Conservation (phyloP, 2,329 filamentous ascomycete genomes). For the Coleophoma eucalyptorum region DNA sequence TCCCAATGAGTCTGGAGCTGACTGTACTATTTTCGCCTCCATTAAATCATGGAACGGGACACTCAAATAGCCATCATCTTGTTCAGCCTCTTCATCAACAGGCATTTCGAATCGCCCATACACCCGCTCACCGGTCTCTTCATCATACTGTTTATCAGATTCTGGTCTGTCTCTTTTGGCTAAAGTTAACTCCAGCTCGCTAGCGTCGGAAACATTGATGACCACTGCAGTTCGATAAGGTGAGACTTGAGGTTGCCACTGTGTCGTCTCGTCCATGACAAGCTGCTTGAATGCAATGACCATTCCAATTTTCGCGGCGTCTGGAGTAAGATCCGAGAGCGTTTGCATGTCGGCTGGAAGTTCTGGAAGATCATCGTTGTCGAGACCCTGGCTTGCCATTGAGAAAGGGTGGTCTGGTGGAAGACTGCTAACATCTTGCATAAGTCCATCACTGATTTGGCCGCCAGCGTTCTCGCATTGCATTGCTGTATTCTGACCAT, state of each 20-base stretch:
- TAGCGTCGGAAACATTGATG: constrained; percentile 49
- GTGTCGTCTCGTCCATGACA: constrained; percentile 55
- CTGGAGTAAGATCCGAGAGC: constrained; percentile 46
- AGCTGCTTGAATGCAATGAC: constrained; percentile 67
- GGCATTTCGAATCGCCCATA: constrained; percentile 79
- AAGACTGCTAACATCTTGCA: constrained; percentile 14
- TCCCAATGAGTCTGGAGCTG: constrained; percentile 24
- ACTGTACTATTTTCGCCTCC: constrained; percentile 61
- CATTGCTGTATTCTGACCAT: constrained; percentile 22
- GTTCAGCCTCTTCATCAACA: constrained; percentile 49
- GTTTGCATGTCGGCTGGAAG: constrained; percentile 53
- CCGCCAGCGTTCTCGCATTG: constrained; percentile 28
- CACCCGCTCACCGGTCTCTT: constrained; percentile 64
- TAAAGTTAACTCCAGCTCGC: constrained; percentile 56
- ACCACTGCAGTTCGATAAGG: constrained; percentile 64
- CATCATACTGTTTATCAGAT: constrained; percentile 57
- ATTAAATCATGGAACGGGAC: constrained; percentile 60
- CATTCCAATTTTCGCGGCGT: constrained; percentile 52
- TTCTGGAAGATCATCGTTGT: constrained; percentile 54
- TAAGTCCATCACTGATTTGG: constrained; percentile 21
- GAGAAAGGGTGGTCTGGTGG: constrained; percentile 10
- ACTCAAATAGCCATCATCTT: constrained; percentile 54
- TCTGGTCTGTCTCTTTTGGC: constrained; percentile 64
- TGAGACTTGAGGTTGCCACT: constrained; percentile 62
- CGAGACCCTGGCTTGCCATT: constrained; percentile 41